Conservation (phyloP, 225 moss, liverwort and hornwort genomes). For the Polytrichum formosum region DNA sequence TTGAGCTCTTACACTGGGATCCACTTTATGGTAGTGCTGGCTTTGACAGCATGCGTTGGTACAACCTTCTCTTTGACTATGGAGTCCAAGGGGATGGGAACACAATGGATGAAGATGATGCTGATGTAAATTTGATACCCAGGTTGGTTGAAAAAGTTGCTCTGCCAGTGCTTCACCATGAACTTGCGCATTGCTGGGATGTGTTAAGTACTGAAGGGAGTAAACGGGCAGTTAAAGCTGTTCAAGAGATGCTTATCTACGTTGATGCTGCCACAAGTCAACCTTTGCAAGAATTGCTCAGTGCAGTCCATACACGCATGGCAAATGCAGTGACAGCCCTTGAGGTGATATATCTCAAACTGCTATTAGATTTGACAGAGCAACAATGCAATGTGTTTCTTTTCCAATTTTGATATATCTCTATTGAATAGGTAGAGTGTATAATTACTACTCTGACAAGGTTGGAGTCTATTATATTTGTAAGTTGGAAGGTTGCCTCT, state of each 20-base stretch:
- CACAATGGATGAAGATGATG: constrained; percentile 54
- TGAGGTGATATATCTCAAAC: constrained; percentile 38
- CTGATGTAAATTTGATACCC: constrained; percentile 78
- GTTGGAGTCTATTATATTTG: neutral
- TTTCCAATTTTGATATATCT: too few relatives aligned
- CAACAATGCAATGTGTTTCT: too few relatives aligned
- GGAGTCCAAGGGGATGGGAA: constrained; percentile 61
- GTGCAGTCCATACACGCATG: constrained; percentile 64
- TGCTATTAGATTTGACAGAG: neutral
- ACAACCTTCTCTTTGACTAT: constrained; percentile 71
- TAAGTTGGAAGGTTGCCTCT: neutral
- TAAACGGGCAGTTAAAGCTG: constrained; percentile 73
- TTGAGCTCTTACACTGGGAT: constrained; percentile 97
- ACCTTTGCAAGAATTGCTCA: constrained; percentile 77
- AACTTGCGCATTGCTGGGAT: constrained; percentile 95
- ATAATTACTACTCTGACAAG: neutral
- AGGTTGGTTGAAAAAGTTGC: constrained; percentile 95
- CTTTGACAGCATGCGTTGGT: constrained; percentile 93
- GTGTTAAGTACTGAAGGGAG: constrained; percentile 76
- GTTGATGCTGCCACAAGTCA: constrained; percentile 77
- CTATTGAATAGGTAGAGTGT: neutral
- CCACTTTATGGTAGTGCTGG: constrained; percentile 81
- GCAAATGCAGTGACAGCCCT: constrained; percentile 58
- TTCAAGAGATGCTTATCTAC: constrained; percentile 79
- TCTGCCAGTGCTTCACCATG: constrained; percentile 90